Evolutionary conservation across 140 eudicot species (phyloP), one percentile per base, ranked within the genome.

Genomic region (Cichorium intybus): DNA sequence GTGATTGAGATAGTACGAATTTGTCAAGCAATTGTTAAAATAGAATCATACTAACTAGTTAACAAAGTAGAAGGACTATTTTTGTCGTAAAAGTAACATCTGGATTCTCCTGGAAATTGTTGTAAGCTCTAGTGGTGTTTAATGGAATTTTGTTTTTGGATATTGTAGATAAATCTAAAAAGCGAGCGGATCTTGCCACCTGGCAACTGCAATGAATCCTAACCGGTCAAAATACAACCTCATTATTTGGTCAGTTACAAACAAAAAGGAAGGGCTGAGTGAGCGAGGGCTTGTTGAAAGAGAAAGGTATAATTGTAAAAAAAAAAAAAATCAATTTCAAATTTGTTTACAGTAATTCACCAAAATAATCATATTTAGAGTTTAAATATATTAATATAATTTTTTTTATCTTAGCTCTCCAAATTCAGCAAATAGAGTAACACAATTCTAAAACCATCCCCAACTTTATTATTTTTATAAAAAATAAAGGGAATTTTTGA

Each of bases 141-240:
- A 21, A 5, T 17, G 22, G 21, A 37, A 60, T 46, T 7, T 31
- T 17, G 18, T 14, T 18, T 10, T 2, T 11, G 31, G 18, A 46
- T 39, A 27, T 16, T 47, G 43, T 27, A 45, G 56, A 27, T 20
- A 45, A 63, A 26, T 24, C 56, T 15, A 7, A 24, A 3, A 43
- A 24, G 34, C 24, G 26, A 10, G 22, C 43, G 5, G 68, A 62
- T 62, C 10, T n/a, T 17, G 70, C 46, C 70, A 64, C 48, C 31
- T 46, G 43, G 28, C 27, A 50, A 50, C 41, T 11, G 22, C 52
- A 29, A 48, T 18, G 15, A 21, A 65, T 65, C 71, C n/a, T 5
- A 49, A 24, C 60, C 70, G 21, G 24, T 29, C 41, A 48, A 11
- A 64, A 4, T 28, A 14, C 34, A 49, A 31, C 28, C 14, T 12